These are phyloP conservation scores for Calonectria montana DNA, from an alignment of 2,329 filamentous ascomycete genomes.

Conservation along the genomic window DNA sequence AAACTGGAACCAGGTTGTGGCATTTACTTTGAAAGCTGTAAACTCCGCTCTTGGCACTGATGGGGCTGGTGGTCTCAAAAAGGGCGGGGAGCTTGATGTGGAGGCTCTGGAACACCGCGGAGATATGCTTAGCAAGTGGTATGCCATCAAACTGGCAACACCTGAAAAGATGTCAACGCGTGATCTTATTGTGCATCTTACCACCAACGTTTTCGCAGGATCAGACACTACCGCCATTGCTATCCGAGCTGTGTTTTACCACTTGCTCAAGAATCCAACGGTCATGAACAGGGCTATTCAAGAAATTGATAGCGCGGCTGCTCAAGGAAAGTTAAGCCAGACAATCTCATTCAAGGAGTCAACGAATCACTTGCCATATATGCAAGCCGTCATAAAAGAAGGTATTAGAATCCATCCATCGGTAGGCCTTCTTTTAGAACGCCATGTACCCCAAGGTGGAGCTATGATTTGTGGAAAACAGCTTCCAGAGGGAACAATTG, in stretches of 20 bases:
- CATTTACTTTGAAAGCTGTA: conserved; percentile 18
- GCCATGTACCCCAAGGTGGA: conserved; percentile 58
- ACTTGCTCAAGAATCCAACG: conserved; percentile 28
- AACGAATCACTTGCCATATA: conserved; percentile 56
- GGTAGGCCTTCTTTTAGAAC: conserved; percentile 59
- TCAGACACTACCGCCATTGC: conserved; percentile 60
- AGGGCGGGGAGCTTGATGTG: conserved; percentile 9
- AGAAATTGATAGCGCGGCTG: conserved; percentile 35
- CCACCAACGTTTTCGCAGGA: conserved; percentile 46
- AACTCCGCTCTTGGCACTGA: conserved; percentile 9
- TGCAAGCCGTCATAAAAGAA: conserved; percentile 66
- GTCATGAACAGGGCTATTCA: conserved; percentile 31
- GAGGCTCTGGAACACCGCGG: conserved; percentile 11
- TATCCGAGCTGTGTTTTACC: conserved; percentile 53
- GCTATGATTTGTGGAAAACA: conserved; percentile 49
- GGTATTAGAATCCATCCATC: conserved; percentile 61
- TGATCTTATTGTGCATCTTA: conserved; percentile 12
- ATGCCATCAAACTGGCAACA: conserved; percentile 26
- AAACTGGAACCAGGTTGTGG: conserved; percentile 20
- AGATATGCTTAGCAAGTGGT: conserved; percentile 21
- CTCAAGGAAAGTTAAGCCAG: conserved; percentile 7
- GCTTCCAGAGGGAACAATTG: conserved; percentile 46
- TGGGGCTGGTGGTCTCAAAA: background rate
- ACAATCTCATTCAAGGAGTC: conserved; percentile 53
- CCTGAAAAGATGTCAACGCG: conserved; percentile 17